phyloP scores from a whole-genome alignment of 495 filamentous ascomycete species.

The Aspergillus funiculosus region DNA sequence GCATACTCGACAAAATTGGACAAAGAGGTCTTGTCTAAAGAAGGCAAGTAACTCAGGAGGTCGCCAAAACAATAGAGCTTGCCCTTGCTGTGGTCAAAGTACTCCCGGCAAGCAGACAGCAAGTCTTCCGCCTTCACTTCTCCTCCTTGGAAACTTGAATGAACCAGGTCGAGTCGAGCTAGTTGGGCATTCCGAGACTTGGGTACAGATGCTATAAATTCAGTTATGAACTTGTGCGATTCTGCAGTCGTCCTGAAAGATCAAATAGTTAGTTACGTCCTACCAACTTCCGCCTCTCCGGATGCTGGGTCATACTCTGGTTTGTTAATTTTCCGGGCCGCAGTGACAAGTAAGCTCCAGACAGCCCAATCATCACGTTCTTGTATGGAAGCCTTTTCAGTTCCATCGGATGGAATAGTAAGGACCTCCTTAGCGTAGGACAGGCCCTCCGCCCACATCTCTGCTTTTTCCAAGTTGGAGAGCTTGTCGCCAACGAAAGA shows the following conservation, averaged over 20 bases:
- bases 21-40: conserved; percentile 32
- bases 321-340: conserved; percentile 25
- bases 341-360: conserved; percentile 43
- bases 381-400: conserved; percentile 31
- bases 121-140: conserved; percentile 31
- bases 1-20: conserved; percentile 37
- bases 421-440: conserved; percentile 39
- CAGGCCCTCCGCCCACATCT: conserved; percentile 44
- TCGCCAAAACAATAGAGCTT: conserved; percentile 54
- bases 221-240: conserved; percentile 27
- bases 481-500: conserved; percentile 45
- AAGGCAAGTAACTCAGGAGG: conserved; percentile 40
- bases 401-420: conserved; percentile 29
- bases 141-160: conserved; percentile 26
- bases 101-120: conserved; percentile 39
- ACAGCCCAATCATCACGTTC: conserved; percentile 53
- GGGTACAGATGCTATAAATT: conserved; percentile 30
- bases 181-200: conserved; percentile 48
- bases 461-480: conserved; percentile 35
- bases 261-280: conserved; percentile 11
- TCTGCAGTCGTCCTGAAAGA: conserved; percentile 29
- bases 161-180: conserved; percentile 31
- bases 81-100: conserved; percentile 44
- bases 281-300: not conserved
- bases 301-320: conserved; percentile 26